A percentile compares a stretch with the other conserved stretches of the same genome.
phyloP scores from a whole-genome alignment of 805 yeast genomes.

The Kockiozyma suomiensis region DNA sequence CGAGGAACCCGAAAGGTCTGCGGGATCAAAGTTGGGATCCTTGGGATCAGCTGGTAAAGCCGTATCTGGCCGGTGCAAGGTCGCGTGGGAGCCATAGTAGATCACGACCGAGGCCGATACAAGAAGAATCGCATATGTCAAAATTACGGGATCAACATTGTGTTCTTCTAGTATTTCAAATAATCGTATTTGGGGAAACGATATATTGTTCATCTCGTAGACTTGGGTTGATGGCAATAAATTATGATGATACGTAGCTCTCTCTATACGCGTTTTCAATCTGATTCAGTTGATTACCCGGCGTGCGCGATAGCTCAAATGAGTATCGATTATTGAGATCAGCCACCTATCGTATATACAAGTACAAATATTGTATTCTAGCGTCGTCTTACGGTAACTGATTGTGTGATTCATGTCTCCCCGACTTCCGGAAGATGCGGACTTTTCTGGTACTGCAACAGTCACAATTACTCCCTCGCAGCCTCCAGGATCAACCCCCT shows the following conservation, averaged over 20 bases:
- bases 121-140: conserved; percentile 33
- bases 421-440: conserved; percentile 16
- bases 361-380: too few relatives aligned
- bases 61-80: conserved; percentile 35
- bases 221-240: neutral
- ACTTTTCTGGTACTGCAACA: conserved; percentile 18
- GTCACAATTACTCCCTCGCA: conserved; percentile 25
- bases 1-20: conserved; percentile 29
- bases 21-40: conserved; percentile 36
- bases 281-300: neutral
- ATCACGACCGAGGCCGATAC: conserved; percentile 30
- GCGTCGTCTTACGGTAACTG: too few relatives aligned
- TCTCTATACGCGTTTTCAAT: neutral
- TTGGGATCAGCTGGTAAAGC: conserved; percentile 37
- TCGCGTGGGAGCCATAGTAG: conserved; percentile 32
- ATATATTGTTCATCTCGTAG: neutral
- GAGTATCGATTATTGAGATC: too few relatives aligned
- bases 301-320: neutral
- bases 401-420: conserved; percentile 10
- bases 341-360: too few relatives aligned
- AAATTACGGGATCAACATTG: conserved; percentile 26
- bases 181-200: neutral
- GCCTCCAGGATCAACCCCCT: conserved; percentile 2
- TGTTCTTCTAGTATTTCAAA: conserved; percentile 23
- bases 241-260: neutral